These are phyloP conservation scores for Puccinia polysora DNA, from an alignment of 1,284 basidiomycete genomes.

Conservation along the genomic window DNA sequence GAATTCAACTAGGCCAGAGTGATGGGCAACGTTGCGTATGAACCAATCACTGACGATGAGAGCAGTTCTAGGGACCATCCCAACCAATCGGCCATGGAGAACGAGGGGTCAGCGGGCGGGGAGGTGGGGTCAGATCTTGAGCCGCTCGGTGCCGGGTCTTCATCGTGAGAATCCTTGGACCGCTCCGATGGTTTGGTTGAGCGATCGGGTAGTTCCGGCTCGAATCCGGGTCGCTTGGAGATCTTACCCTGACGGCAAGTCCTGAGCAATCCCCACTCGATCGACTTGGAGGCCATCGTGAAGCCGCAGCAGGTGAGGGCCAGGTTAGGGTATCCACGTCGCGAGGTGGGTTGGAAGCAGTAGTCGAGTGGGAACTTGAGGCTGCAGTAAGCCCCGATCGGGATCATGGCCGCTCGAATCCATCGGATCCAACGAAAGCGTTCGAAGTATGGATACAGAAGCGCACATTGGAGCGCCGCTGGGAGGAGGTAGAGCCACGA, in stretches of 20 bases:
- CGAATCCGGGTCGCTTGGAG: slow-evolving; percentile 3
- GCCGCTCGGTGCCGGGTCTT: background rate
- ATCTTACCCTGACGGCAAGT: background rate
- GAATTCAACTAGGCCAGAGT: background rate
- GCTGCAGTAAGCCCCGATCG: background rate
- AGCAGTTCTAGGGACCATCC: slow-evolving; percentile 24
- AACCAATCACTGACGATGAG: slow-evolving; percentile 10
- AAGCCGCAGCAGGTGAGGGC: background rate
- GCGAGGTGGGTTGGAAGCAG: slow-evolving; percentile 3
- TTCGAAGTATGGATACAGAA: slow-evolving; percentile 2
- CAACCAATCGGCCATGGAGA: slow-evolving; percentile 2
- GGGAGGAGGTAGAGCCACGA: background rate
- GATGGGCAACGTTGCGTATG: background rate
- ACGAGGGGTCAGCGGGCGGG: background rate
- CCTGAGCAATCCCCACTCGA: slow-evolving; percentile 18
- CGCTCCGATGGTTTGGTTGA: background rate
- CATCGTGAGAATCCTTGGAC: too few species aligned
- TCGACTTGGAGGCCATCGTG: background rate
- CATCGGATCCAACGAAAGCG: background rate
- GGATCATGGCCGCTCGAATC: background rate
- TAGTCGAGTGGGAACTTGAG: slow-evolving; percentile 14
- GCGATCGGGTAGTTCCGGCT: too few species aligned
- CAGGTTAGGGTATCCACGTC: background rate
- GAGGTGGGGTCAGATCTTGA: background rate
- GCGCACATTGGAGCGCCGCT: background rate